Percentiles rank a stretch among this genome's conserved stretches.
phyloP scores from a whole-genome alignment of 1,139 yeast genomes.

The Candida sp. region DNA sequence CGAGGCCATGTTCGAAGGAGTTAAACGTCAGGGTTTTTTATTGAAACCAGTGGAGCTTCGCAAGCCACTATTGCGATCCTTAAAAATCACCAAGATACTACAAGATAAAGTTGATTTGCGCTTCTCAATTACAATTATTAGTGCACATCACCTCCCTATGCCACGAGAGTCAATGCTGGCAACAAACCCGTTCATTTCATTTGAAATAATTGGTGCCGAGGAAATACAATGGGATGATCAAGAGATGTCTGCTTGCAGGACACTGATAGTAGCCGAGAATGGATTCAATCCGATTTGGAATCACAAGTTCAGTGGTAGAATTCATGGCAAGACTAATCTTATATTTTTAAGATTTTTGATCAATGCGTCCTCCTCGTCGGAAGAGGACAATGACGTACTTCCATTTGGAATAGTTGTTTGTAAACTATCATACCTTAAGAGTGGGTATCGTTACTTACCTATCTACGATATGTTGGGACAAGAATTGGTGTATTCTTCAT shows the following conservation, averaged over 20 bases:
- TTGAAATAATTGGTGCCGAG: slow-evolving; percentile 51
- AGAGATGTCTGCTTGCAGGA: slow-evolving; percentile 14
- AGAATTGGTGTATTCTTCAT: slow-evolving; percentile 72
- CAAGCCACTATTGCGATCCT: slow-evolving; percentile 27
- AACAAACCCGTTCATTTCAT: slow-evolving; percentile 55
- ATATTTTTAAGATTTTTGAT: slow-evolving; percentile 33
- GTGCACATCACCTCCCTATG: slow-evolving; percentile 85
- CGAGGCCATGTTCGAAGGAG: slow-evolving; percentile 71
- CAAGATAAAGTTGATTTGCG: slow-evolving; percentile 5
- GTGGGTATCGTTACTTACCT: slow-evolving; percentile 81
- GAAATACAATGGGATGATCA: slow-evolving; percentile 20
- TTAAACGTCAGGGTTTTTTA: slow-evolving; percentile 66
- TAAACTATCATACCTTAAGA: slow-evolving; percentile 54
- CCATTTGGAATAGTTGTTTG: slow-evolving; percentile 59
- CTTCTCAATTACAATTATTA: slow-evolving; percentile 51
- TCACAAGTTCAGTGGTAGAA: slow-evolving; percentile 41
- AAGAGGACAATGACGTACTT: slow-evolving; percentile 19
- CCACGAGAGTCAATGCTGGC: slow-evolving; percentile 38
- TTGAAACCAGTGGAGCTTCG: slow-evolving; percentile 61
- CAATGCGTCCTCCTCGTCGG: slow-evolving; percentile 16
- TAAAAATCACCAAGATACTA: slow-evolving; percentile 12
- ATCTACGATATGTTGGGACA: slow-evolving; percentile 78
- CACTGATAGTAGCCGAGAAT: slow-evolving; percentile 48
- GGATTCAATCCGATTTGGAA: slow-evolving; percentile 92
- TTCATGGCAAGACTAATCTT: slow-evolving; percentile 30